Evolutionary conservation across 2,329 filamentous ascomycete species (phyloP), one percentile per base, ranked within the genome.

Genomic region (Fusarium annulatum): DNA sequence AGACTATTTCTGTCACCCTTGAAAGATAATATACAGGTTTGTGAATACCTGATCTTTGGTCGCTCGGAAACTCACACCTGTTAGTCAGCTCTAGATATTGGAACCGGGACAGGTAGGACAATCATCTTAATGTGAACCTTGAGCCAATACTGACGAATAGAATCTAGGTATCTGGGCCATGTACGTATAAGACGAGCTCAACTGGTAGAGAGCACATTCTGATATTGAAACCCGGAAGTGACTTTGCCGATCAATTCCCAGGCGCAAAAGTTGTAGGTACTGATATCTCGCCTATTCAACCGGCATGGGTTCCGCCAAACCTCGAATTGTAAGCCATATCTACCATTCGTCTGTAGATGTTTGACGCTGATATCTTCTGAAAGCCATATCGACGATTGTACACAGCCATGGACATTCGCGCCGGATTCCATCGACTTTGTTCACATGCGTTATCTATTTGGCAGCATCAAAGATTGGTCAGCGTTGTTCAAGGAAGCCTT

Each of bases 261-360:
- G 74, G 81, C 71, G 84, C 78, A 68, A 81, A 77, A 81, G 87
- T 79, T 18, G 82, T 84, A 49, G 88, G 88, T 49, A 88, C 86
- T 9, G 88, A 90, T 75, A 84, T 90, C 14, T 88, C 86, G n/a
- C 87, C 88, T 4, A 88, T 89, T 21, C 88, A 90, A 72, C 67
- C 67, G 5, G 51, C 59, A 3, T 70, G 67, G 67, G 33, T 70
- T 34, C 67, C 65, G 6, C 60, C 68, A 2, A 71, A 71, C 9
- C 60, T 71, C 9, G 52, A 69, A 36, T 71, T 65, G 67, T 69
- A 19, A 48, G 67, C 42, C 5, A 6, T 3, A 18, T 46, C 6
- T 11, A 9, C 3, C n/a, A 33, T 9, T 46, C 5, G 1, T 10
- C 19, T 21, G 3, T 11, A n/a, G 18, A 0, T 12, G 0, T 6